A percentile compares a stretch with the other conserved stretches of the same genome.
These are phyloP conservation scores for Geotrichum cucujoidarum DNA, from an alignment of 1,139 yeast species.

Conservation along the genomic window DNA sequence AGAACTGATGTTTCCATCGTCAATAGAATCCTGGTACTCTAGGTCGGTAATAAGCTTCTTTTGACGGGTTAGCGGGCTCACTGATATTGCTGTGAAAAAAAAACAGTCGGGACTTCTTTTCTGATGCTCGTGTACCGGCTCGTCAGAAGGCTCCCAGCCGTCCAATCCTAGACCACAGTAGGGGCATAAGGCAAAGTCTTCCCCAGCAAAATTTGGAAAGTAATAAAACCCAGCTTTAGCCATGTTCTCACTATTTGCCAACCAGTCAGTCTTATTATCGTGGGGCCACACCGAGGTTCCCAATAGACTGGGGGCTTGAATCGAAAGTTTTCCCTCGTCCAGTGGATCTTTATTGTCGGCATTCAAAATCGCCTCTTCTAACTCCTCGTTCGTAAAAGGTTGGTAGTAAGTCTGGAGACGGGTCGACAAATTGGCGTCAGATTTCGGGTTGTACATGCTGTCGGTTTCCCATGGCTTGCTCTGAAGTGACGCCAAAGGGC, in stretches of 20 bases:
- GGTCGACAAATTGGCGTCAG: slow-evolving; percentile 39
- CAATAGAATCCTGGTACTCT: too few species aligned
- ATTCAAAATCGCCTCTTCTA: slow-evolving; percentile 9
- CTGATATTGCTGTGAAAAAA: slow-evolving; percentile 35
- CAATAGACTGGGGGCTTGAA: slow-evolving; percentile 3
- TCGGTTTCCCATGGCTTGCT: slow-evolving; percentile 28
- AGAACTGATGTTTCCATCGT: slow-evolving; percentile 8
- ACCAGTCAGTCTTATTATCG: slow-evolving; percentile 40
- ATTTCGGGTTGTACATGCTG: slow-evolving; percentile 38
- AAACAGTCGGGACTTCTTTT: slow-evolving; percentile 48
- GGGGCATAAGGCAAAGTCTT: slow-evolving; percentile 65
- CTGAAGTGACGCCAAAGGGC: slow-evolving; percentile 41
- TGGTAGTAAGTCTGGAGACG: slow-evolving; percentile 50
- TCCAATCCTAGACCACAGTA: slow-evolving; percentile 66
- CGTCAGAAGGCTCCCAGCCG: slow-evolving; percentile 68
- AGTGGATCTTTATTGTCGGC: not conserved
- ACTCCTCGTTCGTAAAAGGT: slow-evolving; percentile 21
- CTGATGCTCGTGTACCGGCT: slow-evolving; percentile 45
- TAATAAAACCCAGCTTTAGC: slow-evolving; percentile 69
- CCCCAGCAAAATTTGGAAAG: slow-evolving; percentile 54
- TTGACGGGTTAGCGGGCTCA: not conserved
- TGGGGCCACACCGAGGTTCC: slow-evolving; percentile 46
- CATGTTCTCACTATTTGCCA: slow-evolving; percentile 45
- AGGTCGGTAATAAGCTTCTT: not conserved
- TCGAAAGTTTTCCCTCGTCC: not conserved